Evolutionary conservation across 345 rosid species (phyloP).

Genomic region (Rhizophora apiculata): DNA sequence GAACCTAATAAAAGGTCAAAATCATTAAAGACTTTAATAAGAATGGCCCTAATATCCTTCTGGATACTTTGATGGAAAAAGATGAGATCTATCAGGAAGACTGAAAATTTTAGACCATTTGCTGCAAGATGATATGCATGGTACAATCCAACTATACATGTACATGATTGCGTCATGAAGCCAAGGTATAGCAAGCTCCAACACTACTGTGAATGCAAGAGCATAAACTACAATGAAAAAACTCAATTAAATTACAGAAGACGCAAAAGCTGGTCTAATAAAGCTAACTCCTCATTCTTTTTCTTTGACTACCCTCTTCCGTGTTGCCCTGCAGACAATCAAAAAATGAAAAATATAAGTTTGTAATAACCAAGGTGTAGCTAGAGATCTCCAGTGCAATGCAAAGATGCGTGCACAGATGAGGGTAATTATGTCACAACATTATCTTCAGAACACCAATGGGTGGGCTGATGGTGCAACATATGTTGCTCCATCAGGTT

Average conservation of each 20-base stretch:
- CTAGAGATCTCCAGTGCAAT: too few relatives aligned
- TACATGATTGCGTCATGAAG: constrained; percentile 36
- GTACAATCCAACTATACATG: constrained; percentile 51
- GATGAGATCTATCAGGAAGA: constrained; percentile 10
- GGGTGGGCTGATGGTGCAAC: neutral
- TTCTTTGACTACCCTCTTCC: constrained; percentile 78
- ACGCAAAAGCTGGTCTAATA: constrained; percentile 34
- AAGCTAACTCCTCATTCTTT: constrained; percentile 59
- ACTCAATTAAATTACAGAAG: constrained; percentile 36
- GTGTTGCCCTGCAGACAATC: constrained; percentile 52
- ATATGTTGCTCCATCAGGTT: neutral
- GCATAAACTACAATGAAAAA: constrained; percentile 32
- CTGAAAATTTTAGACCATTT: constrained; percentile 22
- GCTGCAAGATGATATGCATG: constrained; percentile 33
- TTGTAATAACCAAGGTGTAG: too few relatives aligned
- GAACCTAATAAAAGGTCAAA: neutral
- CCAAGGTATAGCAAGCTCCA: constrained; percentile 27
- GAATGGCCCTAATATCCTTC: constrained; percentile 13
- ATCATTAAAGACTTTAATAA: neutral
- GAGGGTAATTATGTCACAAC: too few relatives aligned
- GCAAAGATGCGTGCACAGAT: too few relatives aligned
- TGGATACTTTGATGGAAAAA: constrained; percentile 13
- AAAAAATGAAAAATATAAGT: neutral
- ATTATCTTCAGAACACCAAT: neutral
- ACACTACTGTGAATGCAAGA: constrained; percentile 22